Evolutionary conservation across 2,329 filamentous ascomycete species (phyloP).

Genomic region (Neopestalotiopsis sp.): DNA sequence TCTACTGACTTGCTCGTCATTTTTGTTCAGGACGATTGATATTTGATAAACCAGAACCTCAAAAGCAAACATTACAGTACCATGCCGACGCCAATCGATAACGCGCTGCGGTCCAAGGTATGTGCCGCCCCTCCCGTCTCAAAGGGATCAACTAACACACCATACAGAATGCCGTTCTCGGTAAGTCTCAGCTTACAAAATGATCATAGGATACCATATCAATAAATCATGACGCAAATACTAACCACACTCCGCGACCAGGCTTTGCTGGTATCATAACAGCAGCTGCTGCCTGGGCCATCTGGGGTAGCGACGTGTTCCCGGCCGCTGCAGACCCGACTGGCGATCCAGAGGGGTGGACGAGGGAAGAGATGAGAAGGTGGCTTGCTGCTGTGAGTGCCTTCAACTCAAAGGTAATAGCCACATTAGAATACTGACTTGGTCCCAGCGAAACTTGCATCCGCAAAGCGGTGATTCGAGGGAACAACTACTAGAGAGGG

Average conservation of each 20-base stretch:
- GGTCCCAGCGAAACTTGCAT: slow-evolving; percentile 63
- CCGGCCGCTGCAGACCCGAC: slow-evolving; percentile 76
- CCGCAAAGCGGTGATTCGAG: slow-evolving; percentile 63
- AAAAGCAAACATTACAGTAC: slow-evolving; percentile 27
- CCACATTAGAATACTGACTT: neutral
- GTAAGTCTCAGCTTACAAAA: slow-evolving; percentile 44
- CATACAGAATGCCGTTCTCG: slow-evolving; percentile 70
- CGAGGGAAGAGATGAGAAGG: slow-evolving; percentile 75
- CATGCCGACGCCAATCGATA: slow-evolving; percentile 75
- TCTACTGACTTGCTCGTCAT: no score
- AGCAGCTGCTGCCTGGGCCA: slow-evolving; percentile 80
- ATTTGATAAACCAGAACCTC: no score
- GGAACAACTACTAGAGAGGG: slow-evolving; percentile 69
- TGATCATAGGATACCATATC: neutral
- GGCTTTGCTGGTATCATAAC: slow-evolving; percentile 84
- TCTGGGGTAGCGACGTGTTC: slow-evolving; percentile 87
- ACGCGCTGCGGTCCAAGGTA: slow-evolving; percentile 73
- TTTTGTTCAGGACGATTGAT: no score
- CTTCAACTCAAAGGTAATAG: neutral
- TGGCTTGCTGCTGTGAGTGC: slow-evolving; percentile 80
- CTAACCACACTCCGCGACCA: slow-evolving; percentile 37
- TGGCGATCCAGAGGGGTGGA: slow-evolving; percentile 76
- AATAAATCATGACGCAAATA: slow-evolving; percentile 24
- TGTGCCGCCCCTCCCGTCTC: slow-evolving; percentile 23
- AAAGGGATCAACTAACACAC: slow-evolving; percentile 21